phyloP scores from a whole-genome alignment of 371 early-diverging fungal genomes.

The Mortierella sp. region DNA sequence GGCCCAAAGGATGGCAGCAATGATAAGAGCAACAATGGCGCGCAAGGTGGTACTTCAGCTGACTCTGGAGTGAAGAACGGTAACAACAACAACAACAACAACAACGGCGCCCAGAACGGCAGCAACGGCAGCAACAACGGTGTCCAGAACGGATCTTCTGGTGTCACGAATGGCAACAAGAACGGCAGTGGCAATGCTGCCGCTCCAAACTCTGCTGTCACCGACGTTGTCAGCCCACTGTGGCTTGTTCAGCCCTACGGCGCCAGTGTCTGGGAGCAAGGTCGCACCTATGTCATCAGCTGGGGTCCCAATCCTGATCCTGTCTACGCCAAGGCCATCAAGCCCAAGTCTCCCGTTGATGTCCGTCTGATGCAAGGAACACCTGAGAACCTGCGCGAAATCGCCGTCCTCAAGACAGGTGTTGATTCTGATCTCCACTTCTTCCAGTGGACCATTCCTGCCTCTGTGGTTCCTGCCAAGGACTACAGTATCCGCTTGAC shows the following conservation, averaged over 20 bases:
- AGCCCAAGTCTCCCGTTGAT: constrained; percentile 25
- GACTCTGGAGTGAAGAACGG: neutral
- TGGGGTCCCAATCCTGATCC: constrained; percentile 53
- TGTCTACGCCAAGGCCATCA: constrained; percentile 18
- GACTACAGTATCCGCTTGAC: constrained; percentile 44
- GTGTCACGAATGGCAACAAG: constrained; percentile 1
- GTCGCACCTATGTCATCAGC: constrained; percentile 37
- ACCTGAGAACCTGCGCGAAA: constrained; percentile 15
- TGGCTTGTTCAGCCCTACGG: constrained; percentile 50
- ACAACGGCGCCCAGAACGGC: constrained; percentile 1
- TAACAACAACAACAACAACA: neutral
- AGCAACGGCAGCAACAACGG: neutral
- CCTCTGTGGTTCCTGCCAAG: constrained; percentile 18
- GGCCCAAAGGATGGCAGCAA: neutral
- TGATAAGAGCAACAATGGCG: neutral
- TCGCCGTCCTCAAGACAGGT: constrained; percentile 13
- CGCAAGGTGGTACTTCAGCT: no score
- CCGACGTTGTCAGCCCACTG: constrained; percentile 33
- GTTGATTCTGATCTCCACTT: constrained; percentile 29
- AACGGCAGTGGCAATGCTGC: neutral
- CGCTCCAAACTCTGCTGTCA: neutral
- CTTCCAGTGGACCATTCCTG: constrained; percentile 37
- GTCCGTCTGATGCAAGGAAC: constrained; percentile 42
- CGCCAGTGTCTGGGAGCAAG: constrained; percentile 48
- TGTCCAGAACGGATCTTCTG: neutral